Conservation (phyloP, 345 rosid species). For the Reutealis trisperma region DNA sequence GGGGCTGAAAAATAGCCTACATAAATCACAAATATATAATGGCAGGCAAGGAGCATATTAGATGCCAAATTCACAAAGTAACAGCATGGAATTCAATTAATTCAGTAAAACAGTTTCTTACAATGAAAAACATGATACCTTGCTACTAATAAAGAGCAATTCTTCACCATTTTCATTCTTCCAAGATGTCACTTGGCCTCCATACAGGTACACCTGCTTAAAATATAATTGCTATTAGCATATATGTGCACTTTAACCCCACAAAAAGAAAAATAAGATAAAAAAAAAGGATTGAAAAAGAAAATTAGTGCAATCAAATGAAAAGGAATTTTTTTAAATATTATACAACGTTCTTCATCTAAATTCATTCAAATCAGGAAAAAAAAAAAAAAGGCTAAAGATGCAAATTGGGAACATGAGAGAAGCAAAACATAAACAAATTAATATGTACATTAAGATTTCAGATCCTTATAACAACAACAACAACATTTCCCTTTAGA, state of each 20-base stretch:
- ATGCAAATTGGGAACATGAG: neutral
- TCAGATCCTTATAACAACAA: neutral
- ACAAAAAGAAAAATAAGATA: neutral
- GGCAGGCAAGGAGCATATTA: neutral
- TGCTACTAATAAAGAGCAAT: slow-evolving; percentile 71
- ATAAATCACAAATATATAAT: slow-evolving; percentile 2
- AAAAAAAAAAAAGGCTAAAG: neutral
- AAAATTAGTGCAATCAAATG: neutral
- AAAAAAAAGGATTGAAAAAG: too few species aligned
- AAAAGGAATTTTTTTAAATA: too few species aligned
- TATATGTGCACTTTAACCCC: neutral
- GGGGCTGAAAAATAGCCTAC: slow-evolving; percentile 34
- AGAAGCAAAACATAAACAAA: neutral
- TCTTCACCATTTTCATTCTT: slow-evolving; percentile 90
- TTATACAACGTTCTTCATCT: neutral
- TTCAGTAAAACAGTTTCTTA: neutral
- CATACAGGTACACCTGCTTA: slow-evolving; percentile 76
- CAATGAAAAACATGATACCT: slow-evolving; percentile 39
- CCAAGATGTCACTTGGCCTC: slow-evolving; percentile 97
- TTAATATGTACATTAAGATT: neutral
- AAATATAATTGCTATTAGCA: neutral
- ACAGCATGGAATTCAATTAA: neutral
- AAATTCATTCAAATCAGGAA: neutral
- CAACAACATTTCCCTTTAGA: neutral
- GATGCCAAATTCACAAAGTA: neutral